Base-by-base conservation (phyloP, 2,329 filamentous ascomycete species). In the Hymenoscyphus fructigenus region DNA sequence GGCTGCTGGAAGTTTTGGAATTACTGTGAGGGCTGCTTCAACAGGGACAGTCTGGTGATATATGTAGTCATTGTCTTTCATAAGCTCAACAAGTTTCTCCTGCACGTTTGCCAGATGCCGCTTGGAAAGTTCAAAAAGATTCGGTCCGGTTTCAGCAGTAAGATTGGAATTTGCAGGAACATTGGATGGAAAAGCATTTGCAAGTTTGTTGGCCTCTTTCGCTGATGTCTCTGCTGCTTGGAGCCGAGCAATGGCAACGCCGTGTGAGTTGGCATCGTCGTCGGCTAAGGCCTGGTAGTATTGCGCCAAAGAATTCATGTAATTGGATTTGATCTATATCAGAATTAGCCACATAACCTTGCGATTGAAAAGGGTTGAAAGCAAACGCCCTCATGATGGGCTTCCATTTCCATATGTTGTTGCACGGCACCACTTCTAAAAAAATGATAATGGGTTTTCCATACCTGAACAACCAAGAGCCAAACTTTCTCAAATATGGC, bases 21-120 rank as follows among this genome's bases (percentile, higher is more conserved):
- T 93, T 0, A 90, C 85, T 1, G 91, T 81, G 14, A 99, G 80
- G 32, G 89, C 90, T 3, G 93, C 91, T 77, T 97, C 93, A 10
- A 89, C 88, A 0, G 95, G 94, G 1, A 99, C 89, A 1, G 88
- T 89, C 72, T 98, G 92, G 76, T 99, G 95, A 75, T 99, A 99
- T 75, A 99, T 97, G 77, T 95, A 98, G 76, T 99, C 95, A 71
- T 99, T 99, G 77, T 99, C 95, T 74, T 96, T 97, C 70, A 85
- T 83, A 59, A 93, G 84, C 66, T 91, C 88, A 20, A 82, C 82
- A 26, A 97, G 81, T 76, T 91, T 93, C 67, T 94, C 91, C 75
- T 96, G 91, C 2, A 97, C 89, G 36, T 87, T 89, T 0, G 90
- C 83, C 32, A 91, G 79, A 72, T 98, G 94, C 67, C 93, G 87